Conservation (phyloP, 805 yeast species). For the Debaryomyces tyrocola region DNA sequence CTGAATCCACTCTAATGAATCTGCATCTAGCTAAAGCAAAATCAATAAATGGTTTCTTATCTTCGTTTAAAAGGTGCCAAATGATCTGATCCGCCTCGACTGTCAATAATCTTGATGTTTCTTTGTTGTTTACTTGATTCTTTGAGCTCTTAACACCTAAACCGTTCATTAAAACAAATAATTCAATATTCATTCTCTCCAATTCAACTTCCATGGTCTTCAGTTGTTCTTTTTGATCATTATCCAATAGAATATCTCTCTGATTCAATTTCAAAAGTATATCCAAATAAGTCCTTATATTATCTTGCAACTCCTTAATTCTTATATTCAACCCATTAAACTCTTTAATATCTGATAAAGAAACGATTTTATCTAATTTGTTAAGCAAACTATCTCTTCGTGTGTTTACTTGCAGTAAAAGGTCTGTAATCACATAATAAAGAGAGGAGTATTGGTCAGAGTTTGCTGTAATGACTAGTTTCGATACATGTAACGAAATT, state of each 20-base stretch:
- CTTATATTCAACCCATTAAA: slow-evolving; percentile 33
- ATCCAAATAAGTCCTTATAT: slow-evolving; percentile 27
- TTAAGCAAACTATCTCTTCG: slow-evolving; percentile 34
- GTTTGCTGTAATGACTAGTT: slow-evolving; percentile 38
- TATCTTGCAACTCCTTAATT: slow-evolving; percentile 29
- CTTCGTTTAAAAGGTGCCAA: slow-evolving; percentile 64
- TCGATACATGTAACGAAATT: slow-evolving; percentile 33
- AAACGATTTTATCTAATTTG: slow-evolving; percentile 36
- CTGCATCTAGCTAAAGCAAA: slow-evolving; percentile 61
- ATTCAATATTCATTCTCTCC: slow-evolving; percentile 33
- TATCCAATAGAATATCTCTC: slow-evolving; percentile 23
- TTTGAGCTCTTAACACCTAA: slow-evolving; percentile 21
- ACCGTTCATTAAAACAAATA: slow-evolving; percentile 34
- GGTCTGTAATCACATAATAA: slow-evolving; percentile 34
- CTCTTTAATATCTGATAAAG: slow-evolving; percentile 37
- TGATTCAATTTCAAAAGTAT: slow-evolving; percentile 42
- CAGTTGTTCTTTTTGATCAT: slow-evolving; percentile 19
- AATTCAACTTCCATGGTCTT: slow-evolving; percentile 30
- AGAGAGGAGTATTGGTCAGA: slow-evolving; percentile 39
- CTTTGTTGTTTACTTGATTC: slow-evolving; percentile 12
- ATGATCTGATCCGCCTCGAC: slow-evolving; percentile 62
- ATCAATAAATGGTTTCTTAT: slow-evolving; percentile 65
- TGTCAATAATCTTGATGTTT: slow-evolving; percentile 22
- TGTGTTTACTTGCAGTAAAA: slow-evolving; percentile 29
- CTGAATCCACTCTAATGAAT: slow-evolving; percentile 60